phyloP scores from a whole-genome alignment of 768 basidiomycete genomes.

The Sporobolomyces phaffii region DNA sequence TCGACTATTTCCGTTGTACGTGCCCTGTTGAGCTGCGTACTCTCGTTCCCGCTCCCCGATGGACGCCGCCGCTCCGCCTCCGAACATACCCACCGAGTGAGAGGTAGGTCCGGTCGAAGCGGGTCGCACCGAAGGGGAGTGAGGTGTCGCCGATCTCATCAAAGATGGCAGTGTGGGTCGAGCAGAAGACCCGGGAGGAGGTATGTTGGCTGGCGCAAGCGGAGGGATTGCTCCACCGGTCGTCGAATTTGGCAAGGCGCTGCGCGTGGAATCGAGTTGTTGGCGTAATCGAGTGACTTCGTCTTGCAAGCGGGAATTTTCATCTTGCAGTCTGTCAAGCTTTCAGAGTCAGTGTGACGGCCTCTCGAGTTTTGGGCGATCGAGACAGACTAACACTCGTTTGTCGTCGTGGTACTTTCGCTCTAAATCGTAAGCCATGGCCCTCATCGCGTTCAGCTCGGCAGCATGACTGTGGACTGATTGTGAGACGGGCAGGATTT shows the following conservation, averaged over 20 bases:
- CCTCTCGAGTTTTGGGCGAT: too few relatives aligned
- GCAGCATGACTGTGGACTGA: constrained; percentile 62
- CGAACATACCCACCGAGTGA: constrained; percentile 13
- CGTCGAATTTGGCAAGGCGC: constrained; percentile 6
- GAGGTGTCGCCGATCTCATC: background rate
- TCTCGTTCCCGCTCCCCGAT: constrained; percentile 10
- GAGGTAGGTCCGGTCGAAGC: background rate
- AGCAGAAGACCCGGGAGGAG: background rate
- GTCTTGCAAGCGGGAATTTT: constrained; percentile 35
- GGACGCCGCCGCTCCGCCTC: background rate
- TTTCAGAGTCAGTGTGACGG: too few relatives aligned
- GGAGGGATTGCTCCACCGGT: background rate
- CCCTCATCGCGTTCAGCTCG: constrained; percentile 82
- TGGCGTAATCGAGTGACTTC: constrained; percentile 42
- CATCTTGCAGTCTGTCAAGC: constrained; percentile 35
- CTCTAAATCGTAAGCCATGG: constrained; percentile 87
- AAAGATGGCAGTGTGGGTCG: constrained; percentile 22
- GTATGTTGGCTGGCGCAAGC: background rate
- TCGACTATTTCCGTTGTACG: constrained; percentile 1
- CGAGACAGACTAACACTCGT: constrained; percentile 31
- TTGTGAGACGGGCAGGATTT: background rate
- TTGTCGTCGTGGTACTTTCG: constrained; percentile 65
- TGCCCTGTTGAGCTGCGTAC: background rate
- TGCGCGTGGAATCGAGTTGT: constrained; percentile 38
- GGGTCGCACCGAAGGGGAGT: constrained; percentile 1